Percentiles rank a stretch among this genome's conserved stretches.
Evolutionary conservation across 2,329 filamentous ascomycete genomes (phyloP).

Genomic region (Penicillium hesseltinei): DNA sequence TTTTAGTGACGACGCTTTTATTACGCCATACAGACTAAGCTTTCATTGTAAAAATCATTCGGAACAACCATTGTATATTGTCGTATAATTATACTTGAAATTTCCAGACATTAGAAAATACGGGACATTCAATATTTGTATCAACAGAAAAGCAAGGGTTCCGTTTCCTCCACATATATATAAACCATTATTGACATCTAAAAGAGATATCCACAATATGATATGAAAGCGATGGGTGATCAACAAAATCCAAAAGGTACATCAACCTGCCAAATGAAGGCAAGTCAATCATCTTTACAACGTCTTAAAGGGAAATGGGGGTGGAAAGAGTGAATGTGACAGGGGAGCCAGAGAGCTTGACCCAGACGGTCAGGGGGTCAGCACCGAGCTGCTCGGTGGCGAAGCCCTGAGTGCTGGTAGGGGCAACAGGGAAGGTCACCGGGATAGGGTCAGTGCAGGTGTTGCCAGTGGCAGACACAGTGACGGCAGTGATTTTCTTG

Average conservation of each 20-base stretch:
- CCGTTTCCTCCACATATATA: constrained; percentile 1
- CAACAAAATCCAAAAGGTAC: not conserved
- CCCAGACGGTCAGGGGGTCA: constrained; percentile 54
- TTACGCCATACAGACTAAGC: not conserved
- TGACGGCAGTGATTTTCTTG: constrained; percentile 51
- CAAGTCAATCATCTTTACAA: not conserved
- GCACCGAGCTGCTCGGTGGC: constrained; percentile 55
- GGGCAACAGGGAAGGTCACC: constrained; percentile 52
- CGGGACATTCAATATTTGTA: not conserved
- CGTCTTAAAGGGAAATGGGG: constrained; percentile 34
- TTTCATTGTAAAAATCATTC: not conserved
- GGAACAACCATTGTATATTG: not conserved
- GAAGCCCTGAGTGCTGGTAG: constrained; percentile 45
- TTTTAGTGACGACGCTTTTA: not conserved
- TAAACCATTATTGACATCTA: constrained; percentile 7
- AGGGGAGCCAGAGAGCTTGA: constrained; percentile 45
- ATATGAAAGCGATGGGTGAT: not conserved
- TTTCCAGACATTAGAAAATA: not conserved
- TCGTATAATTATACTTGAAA: not conserved
- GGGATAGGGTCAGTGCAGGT: constrained; percentile 54
- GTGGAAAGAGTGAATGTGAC: constrained; percentile 47
- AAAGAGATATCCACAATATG: constrained; percentile 6
- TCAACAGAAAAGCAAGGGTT: not conserved
- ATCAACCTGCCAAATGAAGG: not conserved
- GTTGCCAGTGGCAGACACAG: constrained; percentile 51